A percentile compares a stretch with the other conserved stretches of the same genome.
Conservation (phyloP, 2,329 filamentous ascomycete species). For the Calonectria naviculata region DNA sequence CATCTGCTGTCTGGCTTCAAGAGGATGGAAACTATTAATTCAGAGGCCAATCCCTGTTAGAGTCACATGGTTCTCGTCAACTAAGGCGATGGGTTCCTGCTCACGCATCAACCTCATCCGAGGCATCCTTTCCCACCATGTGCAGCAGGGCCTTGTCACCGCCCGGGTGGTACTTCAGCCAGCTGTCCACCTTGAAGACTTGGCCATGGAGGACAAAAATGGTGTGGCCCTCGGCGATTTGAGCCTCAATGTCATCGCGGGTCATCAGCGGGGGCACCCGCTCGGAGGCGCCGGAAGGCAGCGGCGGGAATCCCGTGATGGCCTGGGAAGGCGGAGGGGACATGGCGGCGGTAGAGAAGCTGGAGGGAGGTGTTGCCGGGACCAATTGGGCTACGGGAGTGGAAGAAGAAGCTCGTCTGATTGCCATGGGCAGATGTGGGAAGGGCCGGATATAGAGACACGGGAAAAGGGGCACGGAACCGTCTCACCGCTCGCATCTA, state of each 20-base stretch:
- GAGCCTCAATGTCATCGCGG: slow-evolving; percentile 65
- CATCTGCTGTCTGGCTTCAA: slow-evolving; percentile 81
- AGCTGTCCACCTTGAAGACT: slow-evolving; percentile 89
- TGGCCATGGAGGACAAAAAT: slow-evolving; percentile 84
- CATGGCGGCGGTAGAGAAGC: not conserved
- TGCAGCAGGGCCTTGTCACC: slow-evolving; percentile 91
- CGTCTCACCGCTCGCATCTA: not conserved
- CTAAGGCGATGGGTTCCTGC: slow-evolving; percentile 39
- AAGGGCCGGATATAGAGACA: slow-evolving; percentile 1
- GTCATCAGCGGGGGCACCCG: slow-evolving; percentile 51
- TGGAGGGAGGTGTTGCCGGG: not conserved
- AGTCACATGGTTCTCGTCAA: not conserved
- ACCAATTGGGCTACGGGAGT: not conserved
- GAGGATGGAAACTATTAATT: slow-evolving; percentile 78
- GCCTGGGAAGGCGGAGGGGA: slow-evolving; percentile 1
- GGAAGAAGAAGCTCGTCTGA: not conserved
- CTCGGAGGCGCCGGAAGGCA: slow-evolving; percentile 19
- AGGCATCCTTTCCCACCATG: slow-evolving; percentile 94
- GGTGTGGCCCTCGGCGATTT: slow-evolving; percentile 84
- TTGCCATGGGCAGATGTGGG: not conserved
- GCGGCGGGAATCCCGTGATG: slow-evolving; percentile 35
- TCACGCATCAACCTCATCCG: slow-evolving; percentile 92
- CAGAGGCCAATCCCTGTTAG: slow-evolving; percentile 20
- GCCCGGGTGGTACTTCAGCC: slow-evolving; percentile 90
- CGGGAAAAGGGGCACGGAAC: not conserved